Conservation (phyloP, 768 basidiomycete species). For the Naematelia encephala region DNA sequence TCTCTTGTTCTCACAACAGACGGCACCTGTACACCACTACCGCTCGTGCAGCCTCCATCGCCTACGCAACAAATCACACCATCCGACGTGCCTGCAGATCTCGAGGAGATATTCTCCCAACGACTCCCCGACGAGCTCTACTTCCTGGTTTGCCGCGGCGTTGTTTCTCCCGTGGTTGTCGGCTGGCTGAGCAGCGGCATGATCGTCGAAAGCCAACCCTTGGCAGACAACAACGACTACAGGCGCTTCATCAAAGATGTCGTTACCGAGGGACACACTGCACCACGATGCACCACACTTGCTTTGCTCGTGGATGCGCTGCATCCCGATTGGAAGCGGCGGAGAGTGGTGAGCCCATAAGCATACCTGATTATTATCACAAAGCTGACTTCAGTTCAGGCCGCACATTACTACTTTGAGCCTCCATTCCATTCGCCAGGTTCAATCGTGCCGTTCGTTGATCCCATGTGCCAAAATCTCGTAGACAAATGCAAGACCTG, state of each 20-base stretch:
- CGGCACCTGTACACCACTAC: slow-evolving; percentile 52
- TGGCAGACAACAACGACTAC: slow-evolving; percentile 93
- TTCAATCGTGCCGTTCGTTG: slow-evolving; percentile 61
- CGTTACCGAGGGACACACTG: slow-evolving; percentile 89
- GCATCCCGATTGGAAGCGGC: slow-evolving; percentile 74
- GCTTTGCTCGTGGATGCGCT: slow-evolving; percentile 78
- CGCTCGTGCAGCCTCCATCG: slow-evolving; percentile 69
- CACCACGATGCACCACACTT: slow-evolving; percentile 84
- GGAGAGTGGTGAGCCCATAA: slow-evolving; percentile 58
- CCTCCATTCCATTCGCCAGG: slow-evolving; percentile 77
- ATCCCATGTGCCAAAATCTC: slow-evolving; percentile 74
- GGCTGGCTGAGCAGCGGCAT: slow-evolving; percentile 93
- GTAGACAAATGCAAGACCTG: slow-evolving; percentile 84
- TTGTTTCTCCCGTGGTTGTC: slow-evolving; percentile 80
- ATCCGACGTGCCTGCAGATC: slow-evolving; percentile 81
- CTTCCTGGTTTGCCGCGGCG: slow-evolving; percentile 89
- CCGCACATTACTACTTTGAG: slow-evolving; percentile 53
- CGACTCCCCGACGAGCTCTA: slow-evolving; percentile 94
- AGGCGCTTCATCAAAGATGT: slow-evolving; percentile 92
- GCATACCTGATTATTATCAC: no score
- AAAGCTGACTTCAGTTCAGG: slow-evolving; percentile 12
- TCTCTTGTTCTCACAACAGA: slow-evolving; percentile 86
- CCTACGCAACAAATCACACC: slow-evolving; percentile 65
- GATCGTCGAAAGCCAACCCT: slow-evolving; percentile 71
- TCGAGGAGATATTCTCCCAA: slow-evolving; percentile 92